These are phyloP conservation scores for Rhodotorula sp. DNA, from an alignment of 1,284 basidiomycete genomes.

Conservation along the genomic window DNA sequence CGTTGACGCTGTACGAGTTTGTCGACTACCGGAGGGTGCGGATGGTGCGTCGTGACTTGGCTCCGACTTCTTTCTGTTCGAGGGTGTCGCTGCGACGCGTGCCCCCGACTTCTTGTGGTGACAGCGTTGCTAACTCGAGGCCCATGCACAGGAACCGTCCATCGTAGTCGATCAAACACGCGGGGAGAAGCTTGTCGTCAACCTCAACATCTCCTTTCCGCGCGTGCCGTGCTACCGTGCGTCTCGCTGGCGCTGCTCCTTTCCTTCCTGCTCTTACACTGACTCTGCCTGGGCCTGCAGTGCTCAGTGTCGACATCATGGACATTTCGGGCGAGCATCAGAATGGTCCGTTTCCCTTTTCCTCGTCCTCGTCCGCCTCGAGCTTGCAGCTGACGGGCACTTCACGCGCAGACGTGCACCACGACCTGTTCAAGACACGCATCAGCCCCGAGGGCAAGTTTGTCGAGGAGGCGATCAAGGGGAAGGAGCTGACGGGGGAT, in stretches of 20 bases:
- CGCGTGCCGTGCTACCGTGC: conserved; percentile 94
- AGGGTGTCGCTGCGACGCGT: background rate
- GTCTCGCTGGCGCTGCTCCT: conserved; percentile 52
- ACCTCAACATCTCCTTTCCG: conserved; percentile 92
- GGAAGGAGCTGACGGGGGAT: conserved; percentile 73
- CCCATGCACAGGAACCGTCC: conserved; percentile 65
- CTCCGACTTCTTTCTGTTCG: background rate
- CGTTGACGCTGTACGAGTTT: conserved; percentile 90
- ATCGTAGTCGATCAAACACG: conserved; percentile 90
- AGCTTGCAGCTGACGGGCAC: background rate
- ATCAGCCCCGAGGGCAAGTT: conserved; percentile 64
- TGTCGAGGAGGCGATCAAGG: conserved; percentile 58
- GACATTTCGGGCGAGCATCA: conserved; percentile 97
- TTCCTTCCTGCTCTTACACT: background rate
- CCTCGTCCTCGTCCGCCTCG: background rate
- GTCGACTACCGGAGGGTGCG: conserved; percentile 88
- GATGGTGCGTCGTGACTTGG: conserved; percentile 50
- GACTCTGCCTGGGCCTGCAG: conserved; percentile 54
- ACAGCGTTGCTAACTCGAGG: conserved; percentile 17
- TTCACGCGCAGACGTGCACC: conserved; percentile 65
- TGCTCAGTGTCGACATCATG: conserved; percentile 93
- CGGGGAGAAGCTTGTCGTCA: conserved; percentile 89
- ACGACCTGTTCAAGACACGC: conserved; percentile 84
- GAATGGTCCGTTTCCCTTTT: conserved; percentile 52
- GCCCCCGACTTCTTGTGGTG: background rate